These are phyloP conservation scores for Chlorella ohadii DNA, from an alignment of 139 green algal species.

Conservation along the genomic window DNA sequence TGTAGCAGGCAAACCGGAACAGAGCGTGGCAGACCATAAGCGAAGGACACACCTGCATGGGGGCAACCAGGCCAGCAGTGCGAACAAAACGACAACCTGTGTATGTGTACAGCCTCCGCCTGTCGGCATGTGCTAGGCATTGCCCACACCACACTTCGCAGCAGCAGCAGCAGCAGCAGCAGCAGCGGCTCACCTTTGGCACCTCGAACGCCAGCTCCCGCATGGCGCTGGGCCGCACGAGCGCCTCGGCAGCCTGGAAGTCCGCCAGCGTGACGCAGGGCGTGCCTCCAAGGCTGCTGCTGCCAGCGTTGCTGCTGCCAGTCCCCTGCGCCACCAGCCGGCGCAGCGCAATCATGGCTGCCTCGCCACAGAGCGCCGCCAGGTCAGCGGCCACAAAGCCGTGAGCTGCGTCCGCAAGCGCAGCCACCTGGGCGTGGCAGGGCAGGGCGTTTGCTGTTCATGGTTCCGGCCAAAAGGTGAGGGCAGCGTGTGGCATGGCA, in stretches of 20 bases:
- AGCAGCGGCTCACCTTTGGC: constrained; percentile 40
- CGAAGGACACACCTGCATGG: no score
- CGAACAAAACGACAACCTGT: no score
- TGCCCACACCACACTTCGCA: background rate
- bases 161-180: background rate
- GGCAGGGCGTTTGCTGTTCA: no score
- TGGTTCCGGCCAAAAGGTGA: no score
- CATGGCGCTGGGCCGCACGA: constrained; percentile 57
- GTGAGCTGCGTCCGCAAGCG: constrained; percentile 58
- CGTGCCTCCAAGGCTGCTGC: background rate
- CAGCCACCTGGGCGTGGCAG: constrained; percentile 24
- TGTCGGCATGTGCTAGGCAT: no score
- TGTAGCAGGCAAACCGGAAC: no score
- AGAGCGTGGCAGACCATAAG: no score
- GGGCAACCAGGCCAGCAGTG: no score
- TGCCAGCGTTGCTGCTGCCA: background rate
- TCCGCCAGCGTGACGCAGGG: constrained; percentile 56
- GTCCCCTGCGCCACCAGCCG: constrained; percentile 20
- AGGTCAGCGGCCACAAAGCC: constrained; percentile 85
- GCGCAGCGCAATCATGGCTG: constrained; percentile 71
- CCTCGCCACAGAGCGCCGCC: constrained; percentile 64
- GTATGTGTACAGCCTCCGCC: no score
- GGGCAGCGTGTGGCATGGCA: no score
- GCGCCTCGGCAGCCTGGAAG: constrained; percentile 45
- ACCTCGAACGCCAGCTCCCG: constrained; percentile 54